Evolutionary conservation across 2,329 filamentous ascomycete species (phyloP).

Genomic region (Nemania sp.): DNA sequence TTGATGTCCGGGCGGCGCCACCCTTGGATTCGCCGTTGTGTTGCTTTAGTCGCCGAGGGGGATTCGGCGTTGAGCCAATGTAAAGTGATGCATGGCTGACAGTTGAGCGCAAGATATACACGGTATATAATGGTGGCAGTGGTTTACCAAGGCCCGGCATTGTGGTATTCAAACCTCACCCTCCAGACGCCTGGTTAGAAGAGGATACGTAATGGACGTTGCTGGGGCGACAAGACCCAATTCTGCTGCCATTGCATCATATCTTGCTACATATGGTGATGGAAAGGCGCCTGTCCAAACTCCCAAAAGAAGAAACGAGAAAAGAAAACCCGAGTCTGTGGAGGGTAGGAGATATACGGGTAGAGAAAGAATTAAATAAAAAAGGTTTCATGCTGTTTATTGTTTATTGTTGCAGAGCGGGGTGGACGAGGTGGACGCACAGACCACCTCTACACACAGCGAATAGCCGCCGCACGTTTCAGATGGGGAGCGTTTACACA

Average conservation of each 20-base stretch:
- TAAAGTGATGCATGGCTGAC: slow-evolving; percentile 75
- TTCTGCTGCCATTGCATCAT: slow-evolving; percentile 12
- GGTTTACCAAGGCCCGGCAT: slow-evolving; percentile 55
- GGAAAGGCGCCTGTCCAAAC: too few species aligned
- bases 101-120: slow-evolving; percentile 88
- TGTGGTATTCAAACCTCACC: slow-evolving; percentile 5
- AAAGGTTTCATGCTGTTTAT: too few species aligned
- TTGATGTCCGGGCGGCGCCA: slow-evolving; percentile 77
- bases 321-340: too few species aligned
- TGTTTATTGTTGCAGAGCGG: too few species aligned
- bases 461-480: not conserved
- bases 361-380: too few species aligned
- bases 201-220: not conserved
- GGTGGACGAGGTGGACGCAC: too few species aligned
- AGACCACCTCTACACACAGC: not conserved
- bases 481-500: too few species aligned
- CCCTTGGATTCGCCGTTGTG: slow-evolving; percentile 87
- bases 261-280: not conserved
- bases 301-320: too few species aligned
- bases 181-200: not conserved
- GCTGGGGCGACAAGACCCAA: not conserved
- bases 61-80: slow-evolving; percentile 90
- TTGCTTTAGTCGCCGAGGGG: slow-evolving; percentile 80
- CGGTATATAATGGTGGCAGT: slow-evolving; percentile 89
- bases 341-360: too few species aligned